Percentiles rank a stretch among this genome's conserved stretches.
phyloP scores from a whole-genome alignment of 208 protist species.

The Tritrichomonas musculus region DNA sequence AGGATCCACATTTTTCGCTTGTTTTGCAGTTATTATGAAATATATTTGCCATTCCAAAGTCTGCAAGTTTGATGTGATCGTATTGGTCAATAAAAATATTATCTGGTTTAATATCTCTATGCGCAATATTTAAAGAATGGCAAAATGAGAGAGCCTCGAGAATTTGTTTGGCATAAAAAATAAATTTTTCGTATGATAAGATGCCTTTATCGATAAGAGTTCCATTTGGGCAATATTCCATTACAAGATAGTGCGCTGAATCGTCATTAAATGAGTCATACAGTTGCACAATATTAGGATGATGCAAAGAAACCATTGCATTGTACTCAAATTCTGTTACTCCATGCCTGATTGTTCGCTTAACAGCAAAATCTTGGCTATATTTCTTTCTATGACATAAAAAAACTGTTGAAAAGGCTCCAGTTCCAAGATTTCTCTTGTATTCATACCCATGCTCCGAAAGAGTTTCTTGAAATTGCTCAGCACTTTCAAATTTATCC shows the following conservation, averaged over 20 bases:
- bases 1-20: background rate
- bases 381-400: background rate
- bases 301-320: background rate
- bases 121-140: background rate
- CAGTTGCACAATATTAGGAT: background rate
- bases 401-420: background rate
- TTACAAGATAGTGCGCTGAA: background rate
- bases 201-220: background rate
- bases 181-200: background rate
- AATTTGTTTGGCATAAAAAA: background rate
- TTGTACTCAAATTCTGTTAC: background rate
- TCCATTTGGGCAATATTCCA: slow-evolving; percentile 13
- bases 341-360: background rate
- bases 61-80: background rate
- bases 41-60: background rate
- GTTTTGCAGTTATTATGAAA: background rate
- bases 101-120: no score
- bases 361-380: background rate
- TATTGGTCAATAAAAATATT: no score
- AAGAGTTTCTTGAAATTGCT: no score
- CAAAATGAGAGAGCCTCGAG: background rate
- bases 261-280: background rate
- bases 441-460: background rate
- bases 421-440: background rate
- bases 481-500: no score